Evolutionary conservation across 305 asterid genomes (phyloP).

Genomic region (Fraxinus dipetala): DNA sequence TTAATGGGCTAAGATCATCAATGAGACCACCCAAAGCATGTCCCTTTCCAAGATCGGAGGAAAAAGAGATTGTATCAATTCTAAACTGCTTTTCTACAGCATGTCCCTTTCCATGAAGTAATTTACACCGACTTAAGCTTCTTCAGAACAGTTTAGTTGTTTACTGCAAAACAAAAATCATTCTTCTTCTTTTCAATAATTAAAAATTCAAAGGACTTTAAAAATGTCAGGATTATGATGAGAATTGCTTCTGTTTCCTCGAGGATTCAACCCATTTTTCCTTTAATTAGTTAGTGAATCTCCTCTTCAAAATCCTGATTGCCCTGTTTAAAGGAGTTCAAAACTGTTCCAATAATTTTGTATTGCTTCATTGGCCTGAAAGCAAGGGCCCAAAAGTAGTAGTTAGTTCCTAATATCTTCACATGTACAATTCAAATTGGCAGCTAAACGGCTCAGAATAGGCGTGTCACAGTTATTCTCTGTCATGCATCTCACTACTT

Average conservation of each 20-base stretch:
- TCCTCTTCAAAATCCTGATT: not conserved
- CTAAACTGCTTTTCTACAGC: not conserved
- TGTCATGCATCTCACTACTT: not conserved
- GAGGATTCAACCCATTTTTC: not conserved
- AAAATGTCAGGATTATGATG: not conserved
- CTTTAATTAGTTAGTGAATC: not conserved
- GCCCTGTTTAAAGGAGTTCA: not conserved
- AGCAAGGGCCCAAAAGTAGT: not conserved
- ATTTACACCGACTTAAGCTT: not conserved
- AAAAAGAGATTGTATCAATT: not conserved
- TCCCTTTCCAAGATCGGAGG: not conserved
- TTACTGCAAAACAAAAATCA: not conserved
- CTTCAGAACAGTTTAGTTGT: not conserved
- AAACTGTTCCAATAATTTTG: not conserved
- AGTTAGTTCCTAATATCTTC: not conserved
- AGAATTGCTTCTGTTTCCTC: not conserved
- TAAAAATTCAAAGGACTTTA: not conserved
- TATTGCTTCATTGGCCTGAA: not conserved
- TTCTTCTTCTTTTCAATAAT: not conserved
- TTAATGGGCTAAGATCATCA: not conserved
- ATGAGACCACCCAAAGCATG: not conserved
- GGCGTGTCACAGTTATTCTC: not conserved
- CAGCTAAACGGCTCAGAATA: not conserved
- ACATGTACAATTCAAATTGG: not conserved
- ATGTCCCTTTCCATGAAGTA: not conserved